Evolutionary conservation across 2,329 filamentous ascomycete species (phyloP).

Genomic region (Colletotrichum tropicale): DNA sequence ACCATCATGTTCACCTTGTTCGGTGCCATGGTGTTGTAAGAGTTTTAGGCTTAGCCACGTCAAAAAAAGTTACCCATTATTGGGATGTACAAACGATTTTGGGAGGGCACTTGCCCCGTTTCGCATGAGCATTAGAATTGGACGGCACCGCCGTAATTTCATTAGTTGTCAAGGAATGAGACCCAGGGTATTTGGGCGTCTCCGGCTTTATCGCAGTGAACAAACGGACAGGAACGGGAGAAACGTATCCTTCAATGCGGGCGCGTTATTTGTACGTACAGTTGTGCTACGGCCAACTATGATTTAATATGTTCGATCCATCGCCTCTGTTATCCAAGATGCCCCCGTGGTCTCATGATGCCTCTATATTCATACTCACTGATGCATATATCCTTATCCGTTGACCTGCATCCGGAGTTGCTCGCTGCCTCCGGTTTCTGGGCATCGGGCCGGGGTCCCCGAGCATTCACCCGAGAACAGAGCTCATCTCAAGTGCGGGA

Average conservation of each 20-base stretch:
- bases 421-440: background rate
- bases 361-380: too few relatives aligned
- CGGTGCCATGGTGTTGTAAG: conserved; percentile 44
- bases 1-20: conserved; percentile 41
- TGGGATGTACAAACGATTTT: conserved; percentile 19
- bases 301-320: background rate
- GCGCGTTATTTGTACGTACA: conserved; percentile 3
- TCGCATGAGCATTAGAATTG: conserved; percentile 15
- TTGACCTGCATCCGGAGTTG: background rate
- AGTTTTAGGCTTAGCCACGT: background rate
- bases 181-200: background rate
- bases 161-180: background rate
- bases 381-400: background rate
- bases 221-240: background rate
- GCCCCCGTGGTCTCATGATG: background rate
- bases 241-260: background rate
- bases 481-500: background rate
- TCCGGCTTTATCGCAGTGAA: background rate
- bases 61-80: background rate
- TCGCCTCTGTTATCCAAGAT: background rate
- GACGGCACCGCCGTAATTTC: background rate
- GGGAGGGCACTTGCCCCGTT: background rate
- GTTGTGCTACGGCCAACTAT: background rate
- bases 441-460: background rate
- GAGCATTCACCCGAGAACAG: background rate